Evolutionary conservation across 371 early-diverging fungal species (phyloP), one percentile per base, ranked within the genome.

Genomic region (Syncephalis fuscata): DNA sequence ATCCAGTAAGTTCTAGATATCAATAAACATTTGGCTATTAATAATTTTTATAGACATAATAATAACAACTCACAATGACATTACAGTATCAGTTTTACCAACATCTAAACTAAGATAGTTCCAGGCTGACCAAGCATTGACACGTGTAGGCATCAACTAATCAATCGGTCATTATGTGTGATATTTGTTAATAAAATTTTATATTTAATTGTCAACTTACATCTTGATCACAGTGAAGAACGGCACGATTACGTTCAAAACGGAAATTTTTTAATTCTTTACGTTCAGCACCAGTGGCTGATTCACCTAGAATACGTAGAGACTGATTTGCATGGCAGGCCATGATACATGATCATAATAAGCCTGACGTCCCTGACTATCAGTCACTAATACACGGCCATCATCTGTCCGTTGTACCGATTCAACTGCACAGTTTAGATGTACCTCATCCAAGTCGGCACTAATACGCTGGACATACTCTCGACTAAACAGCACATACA

Each of bases 241-340:
- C 60, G 1, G 70, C 67, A 2, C 56, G 49, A 57, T 78, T 78
- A 44, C 52, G 43, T 15, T 56, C 36, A 54, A 57, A 78, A 36
- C 55, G 59, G 43, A 78, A 55, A 8, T 58, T 24, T 3, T 59
- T 59, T 17, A 76, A 46, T 4, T 72, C 56, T 16, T 56, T 48
- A n/a, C 40, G 39, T 50, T 78, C 78, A 3, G 58, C 63, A 1
- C 40, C 32, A 1, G 74, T 66, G 14, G 72, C 71, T 38, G 60
- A 54, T 24, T 61, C 60, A 1, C 69, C 71, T 17, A 78, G 50
- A 5, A 74, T 62, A 32, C 49, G 38, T 38, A 72, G 49, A 0
- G 78, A 58, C 39, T 72, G 66, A 59, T 78, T 74, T 8, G 67
- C 63, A 58, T 78, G 78, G 8, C 63, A 59, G 2, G 76, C 75